These are phyloP conservation scores for Tripidium arundinaceum DNA, from an alignment of 202 grass and related monocot genomes.

Conservation along the genomic window DNA sequence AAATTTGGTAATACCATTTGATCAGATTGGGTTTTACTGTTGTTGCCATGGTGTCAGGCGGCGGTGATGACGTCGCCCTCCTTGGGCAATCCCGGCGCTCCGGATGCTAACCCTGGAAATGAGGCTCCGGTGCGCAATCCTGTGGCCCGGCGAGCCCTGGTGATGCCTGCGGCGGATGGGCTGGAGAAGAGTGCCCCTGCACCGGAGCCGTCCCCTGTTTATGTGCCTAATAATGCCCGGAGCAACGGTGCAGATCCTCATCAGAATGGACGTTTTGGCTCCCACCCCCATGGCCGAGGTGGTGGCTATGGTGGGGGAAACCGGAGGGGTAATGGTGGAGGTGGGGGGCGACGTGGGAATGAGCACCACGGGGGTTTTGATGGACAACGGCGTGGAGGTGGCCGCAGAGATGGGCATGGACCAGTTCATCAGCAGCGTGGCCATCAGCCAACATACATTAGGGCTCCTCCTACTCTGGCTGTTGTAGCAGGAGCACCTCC, in stretches of 20 bases:
- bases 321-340: constrained; percentile 60
- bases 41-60: constrained; percentile 23
- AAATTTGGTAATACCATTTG: not conserved
- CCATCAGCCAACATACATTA: constrained; percentile 44
- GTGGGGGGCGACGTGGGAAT: constrained; percentile 41
- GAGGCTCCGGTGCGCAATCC: constrained; percentile 4
- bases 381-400: constrained; percentile 25
- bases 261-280: constrained; percentile 38
- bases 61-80: constrained; percentile 10
- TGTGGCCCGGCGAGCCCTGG: constrained; percentile 10
- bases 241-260: constrained; percentile 24
- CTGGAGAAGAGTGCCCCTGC: constrained; percentile 27
- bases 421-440: constrained; percentile 42
- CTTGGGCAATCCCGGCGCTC: not conserved
- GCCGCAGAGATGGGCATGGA: constrained; percentile 39
- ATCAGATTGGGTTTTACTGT: constrained; percentile 29
- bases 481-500: constrained; percentile 32
- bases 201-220: constrained; percentile 20
- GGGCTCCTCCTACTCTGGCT: constrained; percentile 35
- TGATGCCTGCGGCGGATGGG: constrained; percentile 29
- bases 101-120: constrained; percentile 2
- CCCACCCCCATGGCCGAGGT: constrained; percentile 41
- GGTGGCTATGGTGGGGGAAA: constrained; percentile 50
- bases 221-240: constrained; percentile 34
- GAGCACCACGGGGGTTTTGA: constrained; percentile 50